Conservation (phyloP, 2,329 filamentous ascomycete species). For the Apiospora pterosperma region DNA sequence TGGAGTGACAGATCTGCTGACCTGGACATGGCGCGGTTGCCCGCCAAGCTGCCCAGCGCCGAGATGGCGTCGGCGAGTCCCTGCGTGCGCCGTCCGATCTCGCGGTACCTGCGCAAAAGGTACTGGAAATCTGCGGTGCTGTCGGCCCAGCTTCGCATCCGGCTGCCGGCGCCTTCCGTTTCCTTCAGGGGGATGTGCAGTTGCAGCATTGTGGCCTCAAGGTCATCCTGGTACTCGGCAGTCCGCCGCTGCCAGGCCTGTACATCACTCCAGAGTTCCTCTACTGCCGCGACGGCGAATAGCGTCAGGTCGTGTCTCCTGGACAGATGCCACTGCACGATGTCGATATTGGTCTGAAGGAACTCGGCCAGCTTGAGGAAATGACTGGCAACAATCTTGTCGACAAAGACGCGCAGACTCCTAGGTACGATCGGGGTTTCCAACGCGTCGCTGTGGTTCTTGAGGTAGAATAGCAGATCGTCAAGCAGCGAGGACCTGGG, state of each 20-base stretch:
- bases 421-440: slow-evolving; percentile 7
- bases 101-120: slow-evolving; percentile 17
- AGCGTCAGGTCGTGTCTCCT: slow-evolving; percentile 19
- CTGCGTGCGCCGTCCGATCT: slow-evolving; percentile 18
- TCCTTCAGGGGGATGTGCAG: slow-evolving; percentile 18
- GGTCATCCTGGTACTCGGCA: slow-evolving; percentile 22
- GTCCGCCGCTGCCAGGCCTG: slow-evolving; percentile 22
- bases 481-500: slow-evolving; percentile 17
- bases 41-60: slow-evolving; percentile 20
- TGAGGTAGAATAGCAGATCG: slow-evolving; percentile 21
- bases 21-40: slow-evolving; percentile 18
- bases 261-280: slow-evolving; percentile 23
- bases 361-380: slow-evolving; percentile 19
- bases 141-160: slow-evolving; percentile 11
- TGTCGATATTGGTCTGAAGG: slow-evolving; percentile 17
- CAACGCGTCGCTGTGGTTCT: slow-evolving; percentile 12
- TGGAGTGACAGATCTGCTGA: slow-evolving; percentile 19
- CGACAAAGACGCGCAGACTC: slow-evolving; percentile 16
- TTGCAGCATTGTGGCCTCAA: slow-evolving; percentile 22
- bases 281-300: slow-evolving; percentile 16
- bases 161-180: not conserved
- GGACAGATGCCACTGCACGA: slow-evolving; percentile 19
- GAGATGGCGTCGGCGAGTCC: slow-evolving; percentile 19
- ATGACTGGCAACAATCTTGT: slow-evolving; percentile 21
- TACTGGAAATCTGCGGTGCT: slow-evolving; percentile 18